A percentile compares a stretch with the other conserved stretches of the same genome.
Evolutionary conservation across 257 asterid species (phyloP).

Genomic region (Eucommia ulmoides): DNA sequence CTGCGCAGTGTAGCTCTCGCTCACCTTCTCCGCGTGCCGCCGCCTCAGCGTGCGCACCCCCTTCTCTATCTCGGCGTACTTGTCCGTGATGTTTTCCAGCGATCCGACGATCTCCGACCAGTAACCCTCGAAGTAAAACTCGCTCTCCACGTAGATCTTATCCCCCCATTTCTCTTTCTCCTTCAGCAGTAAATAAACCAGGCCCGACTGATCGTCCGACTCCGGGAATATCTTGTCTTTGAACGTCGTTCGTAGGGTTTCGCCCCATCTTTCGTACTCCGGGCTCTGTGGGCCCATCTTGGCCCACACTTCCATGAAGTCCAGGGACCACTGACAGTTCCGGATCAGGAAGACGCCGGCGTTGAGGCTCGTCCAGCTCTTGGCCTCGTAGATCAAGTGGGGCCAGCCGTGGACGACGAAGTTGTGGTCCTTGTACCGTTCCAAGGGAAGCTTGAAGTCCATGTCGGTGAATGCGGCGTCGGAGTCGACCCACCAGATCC

Average conservation of each 20-base stretch:
- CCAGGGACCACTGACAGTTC: constrained; percentile 88
- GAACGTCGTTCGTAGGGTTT: constrained; percentile 31
- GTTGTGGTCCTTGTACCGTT: constrained; percentile 47
- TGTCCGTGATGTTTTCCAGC: constrained; percentile 36
- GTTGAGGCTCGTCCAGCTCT: constrained; percentile 91
- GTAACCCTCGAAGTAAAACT: constrained; percentile 76
- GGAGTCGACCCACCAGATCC: constrained; percentile 99
- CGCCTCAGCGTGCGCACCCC: constrained; percentile 32
- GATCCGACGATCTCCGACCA: constrained; percentile 79
- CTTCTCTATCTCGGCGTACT: constrained; percentile 40
- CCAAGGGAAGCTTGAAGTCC: constrained; percentile 71
- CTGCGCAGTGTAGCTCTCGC: constrained; percentile 34
- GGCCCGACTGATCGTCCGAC: constrained; percentile 83
- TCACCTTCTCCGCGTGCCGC: too few relatives aligned
- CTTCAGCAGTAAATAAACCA: constrained; percentile 46
- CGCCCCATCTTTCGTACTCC: constrained; percentile 68
- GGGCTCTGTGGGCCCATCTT: constrained; percentile 87
- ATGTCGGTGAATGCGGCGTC: constrained; percentile 98
- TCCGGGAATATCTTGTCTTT: constrained; percentile 63
- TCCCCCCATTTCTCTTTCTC: constrained; percentile 66
- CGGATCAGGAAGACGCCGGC: constrained; percentile 94
- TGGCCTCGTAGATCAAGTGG: constrained; percentile 25
- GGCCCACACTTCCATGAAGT: constrained; percentile 74
- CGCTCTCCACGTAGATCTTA: constrained; percentile 56
- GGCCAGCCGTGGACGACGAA: constrained; percentile 90